Percentiles rank a stretch among this genome's conserved stretches.
Evolutionary conservation across 116 monocot genomes (phyloP).

Genomic region (Phalaenopsis hybrid): DNA sequence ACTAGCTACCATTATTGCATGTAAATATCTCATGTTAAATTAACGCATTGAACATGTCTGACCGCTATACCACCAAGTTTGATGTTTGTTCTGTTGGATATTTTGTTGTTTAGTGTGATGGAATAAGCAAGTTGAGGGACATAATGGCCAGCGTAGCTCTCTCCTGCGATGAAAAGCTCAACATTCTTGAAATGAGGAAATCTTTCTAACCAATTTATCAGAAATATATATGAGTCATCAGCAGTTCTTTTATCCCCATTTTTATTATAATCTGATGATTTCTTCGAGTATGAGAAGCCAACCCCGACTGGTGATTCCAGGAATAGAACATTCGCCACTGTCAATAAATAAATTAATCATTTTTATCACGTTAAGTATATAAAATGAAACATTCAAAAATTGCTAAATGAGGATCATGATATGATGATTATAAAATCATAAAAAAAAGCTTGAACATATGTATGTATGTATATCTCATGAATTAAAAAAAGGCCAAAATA

Average conservation of each 20-base stretch:
- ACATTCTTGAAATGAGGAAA: conserved; percentile 53
- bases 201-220: conserved; percentile 58
- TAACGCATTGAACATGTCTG: too few species aligned
- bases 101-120: conserved; percentile 3
- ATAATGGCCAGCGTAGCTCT: conserved; percentile 74
- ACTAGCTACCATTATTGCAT: too few species aligned
- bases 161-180: conserved; percentile 58
- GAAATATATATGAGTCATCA: conserved; percentile 39
- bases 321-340: conserved; percentile 1
- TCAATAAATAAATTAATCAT: too few species aligned
- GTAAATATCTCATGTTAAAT: too few species aligned
- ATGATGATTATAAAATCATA: too few species aligned
- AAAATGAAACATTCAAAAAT: too few species aligned
- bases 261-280: neutral
- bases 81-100: conserved; percentile 5
- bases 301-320: conserved; percentile 1
- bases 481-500: too few species aligned
- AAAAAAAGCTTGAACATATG: too few species aligned
- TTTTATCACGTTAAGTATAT: too few species aligned
- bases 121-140: conserved; percentile 44
- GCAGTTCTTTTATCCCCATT: conserved; percentile 5
- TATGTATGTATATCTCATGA: too few species aligned
- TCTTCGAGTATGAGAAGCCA: conserved; percentile 6
- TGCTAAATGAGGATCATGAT: too few species aligned
- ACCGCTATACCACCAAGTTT: conserved; percentile 9